Percentiles rank a stretch among this genome's conserved stretches.
Conservation (phyloP, 305 asterid species). For the Coffea humblotiana region DNA sequence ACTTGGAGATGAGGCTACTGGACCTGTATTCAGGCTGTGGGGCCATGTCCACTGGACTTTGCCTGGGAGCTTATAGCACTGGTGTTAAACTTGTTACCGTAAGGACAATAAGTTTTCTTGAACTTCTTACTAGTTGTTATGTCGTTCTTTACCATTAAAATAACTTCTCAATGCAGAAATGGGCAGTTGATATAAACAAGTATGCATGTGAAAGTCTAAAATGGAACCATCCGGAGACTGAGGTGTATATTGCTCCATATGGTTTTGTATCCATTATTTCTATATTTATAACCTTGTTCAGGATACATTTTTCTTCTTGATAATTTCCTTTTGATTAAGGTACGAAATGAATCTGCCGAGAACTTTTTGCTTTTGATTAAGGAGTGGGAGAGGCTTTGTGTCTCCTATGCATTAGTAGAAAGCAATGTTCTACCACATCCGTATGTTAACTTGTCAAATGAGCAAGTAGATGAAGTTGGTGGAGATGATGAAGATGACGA, state of each 20-base stretch:
- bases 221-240: slow-evolving; percentile 78
- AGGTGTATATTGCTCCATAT: slow-evolving; percentile 28
- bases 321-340: slow-evolving; percentile 34
- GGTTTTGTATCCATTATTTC: not conserved
- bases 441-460: slow-evolving; percentile 29
- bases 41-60: slow-evolving; percentile 89
- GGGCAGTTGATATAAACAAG: slow-evolving; percentile 71
- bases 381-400: slow-evolving; percentile 73
- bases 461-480: slow-evolving; percentile 13
- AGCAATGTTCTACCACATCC: slow-evolving; percentile 19
- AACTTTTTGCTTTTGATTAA: slow-evolving; percentile 53
- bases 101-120: slow-evolving; percentile 17
- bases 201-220: slow-evolving; percentile 73
- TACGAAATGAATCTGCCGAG: slow-evolving; percentile 62
- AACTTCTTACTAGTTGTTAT: not conserved
- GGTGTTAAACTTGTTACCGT: slow-evolving; percentile 63
- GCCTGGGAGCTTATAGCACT: slow-evolving; percentile 65
- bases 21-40: slow-evolving; percentile 91
- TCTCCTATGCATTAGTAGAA: slow-evolving; percentile 23
- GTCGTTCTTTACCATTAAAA: not conserved
- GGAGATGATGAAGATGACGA: slow-evolving; percentile 31
- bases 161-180: slow-evolving; percentile 45
- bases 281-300: not conserved
- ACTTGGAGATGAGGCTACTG: slow-evolving; percentile 50
- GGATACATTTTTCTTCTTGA: too few relatives aligned